Base-by-base conservation (phyloP, 1,139 yeast species). In the Candida sojae region DNA sequence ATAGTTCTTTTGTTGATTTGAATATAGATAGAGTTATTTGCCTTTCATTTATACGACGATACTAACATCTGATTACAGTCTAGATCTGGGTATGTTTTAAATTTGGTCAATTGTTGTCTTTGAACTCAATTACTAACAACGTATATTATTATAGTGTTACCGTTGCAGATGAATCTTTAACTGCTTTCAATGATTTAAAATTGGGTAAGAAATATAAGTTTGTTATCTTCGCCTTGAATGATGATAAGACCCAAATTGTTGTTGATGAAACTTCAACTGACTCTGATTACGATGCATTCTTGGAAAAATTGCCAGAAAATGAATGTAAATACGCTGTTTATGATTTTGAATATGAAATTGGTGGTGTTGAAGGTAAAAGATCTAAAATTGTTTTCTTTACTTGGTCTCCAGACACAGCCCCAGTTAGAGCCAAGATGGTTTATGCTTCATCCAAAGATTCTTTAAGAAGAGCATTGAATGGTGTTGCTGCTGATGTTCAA, bases 381-480 rank as follows among this genome's bases (percentile, higher is more conserved):
- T 86, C 92, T 65, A 93, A 93, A 82, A 88, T 93, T 63, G 86
- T 92, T 52, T 93, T 93, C 75, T 88, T 71, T 79, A 87, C 95
- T 59, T 93, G 99, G 99, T 85, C 97, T 55, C 99, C 99, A 63
- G 99, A 95, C 69, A 88, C 96, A 53, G 97, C 98, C 47, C 90
- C 96, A 54, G 84, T 95, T 63, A 88, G 91, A 76, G 71, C 95
- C 62, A 93, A 93, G 86, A 95, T 93, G 99, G 88, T 92, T 53
- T 92, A 91, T 77, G 98, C 99, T 45, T 84, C 97, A 9, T 92
- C 98, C 54, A 92, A 91, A 77, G 99, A 93, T 63, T 96, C 98
- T 47, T 83, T 93, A 67, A 93, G 98, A 81, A 90, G 96, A 75
- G 93, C 99, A 43, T 82, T 93, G 66, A 92, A 88, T 69, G 99